Base-by-base conservation (phyloP, 352 stramenopile genomes). In the Nothophytophthora sp. region DNA sequence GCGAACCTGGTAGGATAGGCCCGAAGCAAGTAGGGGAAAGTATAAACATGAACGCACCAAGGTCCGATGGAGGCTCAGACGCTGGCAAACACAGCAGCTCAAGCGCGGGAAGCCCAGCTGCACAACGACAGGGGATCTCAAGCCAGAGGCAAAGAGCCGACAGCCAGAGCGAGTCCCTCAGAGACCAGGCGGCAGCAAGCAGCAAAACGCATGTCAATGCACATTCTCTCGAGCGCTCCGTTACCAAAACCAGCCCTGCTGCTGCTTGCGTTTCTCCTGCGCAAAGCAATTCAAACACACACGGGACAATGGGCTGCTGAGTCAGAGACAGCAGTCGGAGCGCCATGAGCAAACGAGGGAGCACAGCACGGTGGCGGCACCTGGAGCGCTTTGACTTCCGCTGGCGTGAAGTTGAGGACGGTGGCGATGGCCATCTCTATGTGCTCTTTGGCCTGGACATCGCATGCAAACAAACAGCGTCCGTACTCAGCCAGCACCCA, bases 401-500 rank as follows among this genome's bases (percentile, higher is more conserved):
- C 51, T 22, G 81, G 67, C 28, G 85, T 78, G 50, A 95, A 95
- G 54, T 95, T 90, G 23, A 95, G 73, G 50, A 95, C 81, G 6
- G 85, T 95, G 20, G 82, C 79, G 36, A 95, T 95, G 13, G 85
- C 85, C 48, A 90, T 93, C 66, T 95, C 85, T 82, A 95, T 95
- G 69, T 92, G 85, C 53, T 91, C 82, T 35, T 91, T 90, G 2
- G 79, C 80, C 71, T 87, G 46, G n/a, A 27, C 47, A 11, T 25
- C 15, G 12, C 48, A 35, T 35, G 49, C 18, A 50, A 35, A 50
- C 55, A 0, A 5, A 44, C 23, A 29, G 11, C 20, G 44, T 51
- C 39, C 56, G 24, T 9, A 34, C 25, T 23, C 10, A 7, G 10
- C 15, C 6, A 55, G 22, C n/a, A 36, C 11, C 47, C n/a, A n/a